Base-by-base conservation (phyloP, 164 flowering plant species). In the Vitis rotundifolia region DNA sequence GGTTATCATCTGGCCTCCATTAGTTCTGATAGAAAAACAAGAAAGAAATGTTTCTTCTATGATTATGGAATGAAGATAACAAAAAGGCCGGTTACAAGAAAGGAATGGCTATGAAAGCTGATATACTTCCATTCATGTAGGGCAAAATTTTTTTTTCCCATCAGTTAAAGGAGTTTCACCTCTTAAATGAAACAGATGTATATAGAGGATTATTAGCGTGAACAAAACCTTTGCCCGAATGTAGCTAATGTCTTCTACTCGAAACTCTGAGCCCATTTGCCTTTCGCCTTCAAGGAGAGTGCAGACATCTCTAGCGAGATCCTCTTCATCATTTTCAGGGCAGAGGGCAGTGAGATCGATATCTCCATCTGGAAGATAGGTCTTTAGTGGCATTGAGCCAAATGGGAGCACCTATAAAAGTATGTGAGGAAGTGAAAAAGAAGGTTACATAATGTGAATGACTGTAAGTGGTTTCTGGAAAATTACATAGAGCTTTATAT, bases 281-380 rank as follows among this genome's bases (percentile, higher is more conserved):
- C 67, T 63, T 63, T 71, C 69, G 11, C 18, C 49, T 64, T 75
- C 69, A 28, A 82, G 71, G 37, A 82, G 8, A 60, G 6, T 54
- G 66, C 75, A 77, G 11, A 82, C 29, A 44, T 51, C 13, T 58
- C 22, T 68, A 9, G 79, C 79, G 57, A 77, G 57, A 65, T 49
- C 68, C n/a, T 73, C 85, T 63, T 74, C 81, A 56, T 50, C 28
- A 49, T 68, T 68, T 49, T n/a, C 74, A 73, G 49, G 37, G 57
- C 74, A 15, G 18, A 79, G 49, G 15, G 64, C 74, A 49, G 78
- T 82, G 68, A 82, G 37, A 75, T 82, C 85, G 63, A 82, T 77
- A 69, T 82, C 85, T 61, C 85, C 85, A 68, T 79, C 83, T 8
- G 85, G 85, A 55, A 82, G 79, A 75, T 77, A 82, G 52, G 85